Conservation (phyloP, 1,284 basidiomycete species). For the Ceratobasidium sp. region DNA sequence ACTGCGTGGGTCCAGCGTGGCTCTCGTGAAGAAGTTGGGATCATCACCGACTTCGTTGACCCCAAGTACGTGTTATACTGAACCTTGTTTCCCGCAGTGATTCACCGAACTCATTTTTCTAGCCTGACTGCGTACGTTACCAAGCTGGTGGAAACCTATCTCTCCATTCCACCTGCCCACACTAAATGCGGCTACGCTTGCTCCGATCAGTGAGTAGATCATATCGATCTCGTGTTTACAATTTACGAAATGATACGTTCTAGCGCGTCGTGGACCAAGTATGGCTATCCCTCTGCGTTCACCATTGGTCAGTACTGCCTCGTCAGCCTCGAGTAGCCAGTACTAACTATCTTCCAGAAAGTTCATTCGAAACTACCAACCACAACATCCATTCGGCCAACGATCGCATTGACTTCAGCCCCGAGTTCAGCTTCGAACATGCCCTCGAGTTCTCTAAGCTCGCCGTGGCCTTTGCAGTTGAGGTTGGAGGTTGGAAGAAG, state of each 20-base stretch:
- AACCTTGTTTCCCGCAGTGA: constrained; percentile 15
- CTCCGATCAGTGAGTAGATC: constrained; percentile 76
- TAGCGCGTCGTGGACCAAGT: constrained; percentile 84
- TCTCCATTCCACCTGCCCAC: constrained; percentile 76
- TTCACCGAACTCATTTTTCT: constrained; percentile 39
- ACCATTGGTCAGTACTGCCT: constrained; percentile 68
- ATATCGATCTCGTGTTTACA: constrained; percentile 41
- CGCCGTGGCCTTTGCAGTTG: constrained; percentile 82
- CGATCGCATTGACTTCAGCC: constrained; percentile 83
- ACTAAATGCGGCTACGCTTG: constrained; percentile 94
- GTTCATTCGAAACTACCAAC: constrained; percentile 75
- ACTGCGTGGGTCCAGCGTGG: constrained; percentile 95
- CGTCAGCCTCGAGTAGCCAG: constrained; percentile 37
- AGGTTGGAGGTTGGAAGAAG: constrained; percentile 66
- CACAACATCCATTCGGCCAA: constrained; percentile 80
- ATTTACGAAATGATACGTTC: constrained; percentile 44
- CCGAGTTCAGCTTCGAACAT: constrained; percentile 85
- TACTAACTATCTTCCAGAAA: constrained; percentile 57
- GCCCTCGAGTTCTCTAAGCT: constrained; percentile 91
- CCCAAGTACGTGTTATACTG: constrained; percentile 53
- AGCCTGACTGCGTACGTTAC: constrained; percentile 84
- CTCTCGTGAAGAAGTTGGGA: constrained; percentile 84
- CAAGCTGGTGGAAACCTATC: constrained; percentile 75
- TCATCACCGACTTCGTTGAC: constrained; percentile 90
- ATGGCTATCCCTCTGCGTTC: constrained; percentile 83